Evolutionary conservation across 768 basidiomycete genomes (phyloP).

Genomic region (Naganishia kalamii): DNA sequence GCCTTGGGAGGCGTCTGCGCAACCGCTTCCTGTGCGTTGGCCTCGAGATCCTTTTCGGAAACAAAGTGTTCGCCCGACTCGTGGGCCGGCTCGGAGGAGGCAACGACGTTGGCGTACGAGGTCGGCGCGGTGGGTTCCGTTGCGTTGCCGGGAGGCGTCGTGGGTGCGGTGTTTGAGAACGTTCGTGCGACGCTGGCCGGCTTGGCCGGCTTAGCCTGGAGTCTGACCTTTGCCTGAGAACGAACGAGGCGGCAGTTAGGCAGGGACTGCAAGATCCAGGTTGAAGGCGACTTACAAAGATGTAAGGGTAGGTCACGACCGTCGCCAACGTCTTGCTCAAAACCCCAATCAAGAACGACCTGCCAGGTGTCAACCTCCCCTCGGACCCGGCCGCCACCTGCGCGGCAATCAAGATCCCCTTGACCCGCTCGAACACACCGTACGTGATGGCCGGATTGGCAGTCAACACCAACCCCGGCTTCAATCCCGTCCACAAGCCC

Average conservation of each 20-base stretch:
- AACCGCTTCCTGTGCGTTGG: constrained; percentile 42
- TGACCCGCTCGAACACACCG: constrained; percentile 86
- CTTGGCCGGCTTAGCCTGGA: constrained; percentile 75
- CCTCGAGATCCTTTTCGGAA: constrained; percentile 26
- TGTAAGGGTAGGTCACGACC: constrained; percentile 56
- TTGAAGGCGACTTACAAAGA: constrained; percentile 38
- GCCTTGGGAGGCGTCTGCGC: constrained; percentile 23
- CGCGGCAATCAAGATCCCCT: constrained; percentile 60
- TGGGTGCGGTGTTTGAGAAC: too few species aligned
- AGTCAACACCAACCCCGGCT: constrained; percentile 87
- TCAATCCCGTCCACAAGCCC: constrained; percentile 88
- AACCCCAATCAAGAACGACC: constrained; percentile 81
- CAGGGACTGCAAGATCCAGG: constrained; percentile 47
- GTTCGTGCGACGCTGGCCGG: too few species aligned
- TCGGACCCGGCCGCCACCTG: constrained; percentile 47
- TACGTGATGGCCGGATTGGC: constrained; percentile 98
- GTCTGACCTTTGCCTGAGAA: constrained; percentile 66
- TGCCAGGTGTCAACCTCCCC: constrained; percentile 60
- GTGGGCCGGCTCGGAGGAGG: constrained; percentile 22
- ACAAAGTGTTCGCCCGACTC: constrained; percentile 19
- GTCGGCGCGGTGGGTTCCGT: constrained; percentile 8
- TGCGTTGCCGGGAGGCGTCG: background rate
- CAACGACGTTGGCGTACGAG: constrained; percentile 19
- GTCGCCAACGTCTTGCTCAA: constrained; percentile 92
- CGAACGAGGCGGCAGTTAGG: constrained; percentile 92